These are phyloP conservation scores for Saprolegnia parasitica DNA, from an alignment of 352 stramenopile species.

Conservation along the genomic window DNA sequence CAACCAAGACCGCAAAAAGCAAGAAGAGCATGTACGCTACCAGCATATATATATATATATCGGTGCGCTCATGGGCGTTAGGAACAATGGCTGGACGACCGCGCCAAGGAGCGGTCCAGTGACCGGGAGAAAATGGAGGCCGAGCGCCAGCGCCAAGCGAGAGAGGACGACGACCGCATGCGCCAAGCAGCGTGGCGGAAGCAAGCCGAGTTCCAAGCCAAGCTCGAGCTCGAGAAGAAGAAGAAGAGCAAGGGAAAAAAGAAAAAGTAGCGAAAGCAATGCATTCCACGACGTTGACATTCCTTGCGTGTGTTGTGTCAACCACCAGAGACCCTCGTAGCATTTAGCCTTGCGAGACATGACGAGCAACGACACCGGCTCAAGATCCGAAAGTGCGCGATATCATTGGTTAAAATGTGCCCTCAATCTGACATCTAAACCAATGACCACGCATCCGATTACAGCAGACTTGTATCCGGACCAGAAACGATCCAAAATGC, in stretches of 20 bases:
- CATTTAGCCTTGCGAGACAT: too few species aligned
- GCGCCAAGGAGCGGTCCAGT: conserved; percentile 49
- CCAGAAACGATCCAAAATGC: not conserved
- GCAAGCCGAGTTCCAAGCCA: conserved; percentile 62
- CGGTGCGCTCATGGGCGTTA: conserved; percentile 31
- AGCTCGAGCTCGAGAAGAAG: conserved; percentile 74
- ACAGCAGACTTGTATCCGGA: not conserved
- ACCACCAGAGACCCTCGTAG: too few species aligned
- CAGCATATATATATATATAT: too few species aligned
- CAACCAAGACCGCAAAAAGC: conserved; percentile 45
- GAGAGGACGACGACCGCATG: conserved; percentile 57
- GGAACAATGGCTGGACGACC: conserved; percentile 74
- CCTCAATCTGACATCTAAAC: not conserved
- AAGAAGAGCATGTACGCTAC: conserved; percentile 49
- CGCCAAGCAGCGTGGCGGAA: conserved; percentile 65
- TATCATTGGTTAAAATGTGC: not conserved
- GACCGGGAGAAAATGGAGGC: conserved; percentile 46
- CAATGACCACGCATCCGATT: not conserved
- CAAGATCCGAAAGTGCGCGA: too few species aligned
- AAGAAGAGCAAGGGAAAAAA: conserved; percentile 71
- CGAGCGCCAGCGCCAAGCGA: conserved; percentile 47
- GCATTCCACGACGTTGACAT: too few species aligned
- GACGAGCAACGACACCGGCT: too few species aligned
- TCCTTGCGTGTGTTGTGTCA: too few species aligned
- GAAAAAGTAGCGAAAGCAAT: too few species aligned